Conservation (phyloP, 2,329 filamentous ascomycete genomes). For the Nannizzia gypsea region DNA sequence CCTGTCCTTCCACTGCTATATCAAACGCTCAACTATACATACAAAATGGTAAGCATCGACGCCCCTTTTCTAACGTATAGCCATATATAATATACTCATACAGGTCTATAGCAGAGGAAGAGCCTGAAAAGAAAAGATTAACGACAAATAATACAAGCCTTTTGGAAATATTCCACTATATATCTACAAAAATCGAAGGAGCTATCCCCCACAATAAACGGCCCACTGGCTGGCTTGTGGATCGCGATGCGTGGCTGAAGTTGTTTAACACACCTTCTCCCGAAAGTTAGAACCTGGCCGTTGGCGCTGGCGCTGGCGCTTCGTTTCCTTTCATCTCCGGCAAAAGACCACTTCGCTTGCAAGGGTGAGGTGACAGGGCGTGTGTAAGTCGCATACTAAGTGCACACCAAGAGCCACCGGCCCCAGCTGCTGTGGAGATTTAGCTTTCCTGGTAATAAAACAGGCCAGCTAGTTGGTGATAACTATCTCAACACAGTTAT, state of each 20-base stretch:
- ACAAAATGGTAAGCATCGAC: not conserved
- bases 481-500: not conserved
- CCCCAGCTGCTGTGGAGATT: not conserved
- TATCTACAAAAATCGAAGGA: not conserved
- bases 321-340: not conserved
- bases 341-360: not conserved
- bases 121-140: not conserved
- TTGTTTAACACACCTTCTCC: not conserved
- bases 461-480: not conserved
- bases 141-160: not conserved
- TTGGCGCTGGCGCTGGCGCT: not conserved
- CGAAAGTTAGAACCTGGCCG: conserved; percentile 1
- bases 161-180: not conserved
- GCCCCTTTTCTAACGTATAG: not conserved
- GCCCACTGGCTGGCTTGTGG: not conserved
- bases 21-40: not conserved
- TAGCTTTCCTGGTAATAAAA: not conserved
- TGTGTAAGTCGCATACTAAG: not conserved
- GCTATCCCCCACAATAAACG: not conserved
- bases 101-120: not conserved
- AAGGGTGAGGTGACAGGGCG: not conserved
- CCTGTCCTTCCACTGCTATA: not conserved
- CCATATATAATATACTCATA: not conserved
- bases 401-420: not conserved
- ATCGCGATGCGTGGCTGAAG: not conserved